phyloP scores from a whole-genome alignment of 306 rosid species.

The Calophaca sinica region DNA sequence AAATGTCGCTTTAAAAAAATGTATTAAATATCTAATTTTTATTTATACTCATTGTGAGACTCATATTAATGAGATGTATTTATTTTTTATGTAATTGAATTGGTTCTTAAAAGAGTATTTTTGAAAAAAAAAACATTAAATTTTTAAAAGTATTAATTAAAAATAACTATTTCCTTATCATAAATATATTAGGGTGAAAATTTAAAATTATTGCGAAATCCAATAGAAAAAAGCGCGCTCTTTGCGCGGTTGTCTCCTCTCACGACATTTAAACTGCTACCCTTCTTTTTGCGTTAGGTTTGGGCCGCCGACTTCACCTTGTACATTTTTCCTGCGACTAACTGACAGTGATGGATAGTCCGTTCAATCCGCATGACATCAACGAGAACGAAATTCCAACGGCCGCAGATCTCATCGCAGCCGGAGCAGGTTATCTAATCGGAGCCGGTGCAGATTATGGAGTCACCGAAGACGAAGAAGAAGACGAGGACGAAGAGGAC shows the following conservation, averaged over 20 bases:
- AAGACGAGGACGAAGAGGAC: constrained; percentile 20
- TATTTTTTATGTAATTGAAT: too few relatives aligned
- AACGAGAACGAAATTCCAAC: not conserved
- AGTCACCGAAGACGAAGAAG: constrained; percentile 33
- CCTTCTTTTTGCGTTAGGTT: not conserved
- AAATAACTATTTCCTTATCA: too few relatives aligned
- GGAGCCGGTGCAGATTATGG: constrained; percentile 21
- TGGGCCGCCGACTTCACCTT: not conserved
- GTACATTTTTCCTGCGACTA: not conserved
- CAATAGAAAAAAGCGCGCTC: not conserved
- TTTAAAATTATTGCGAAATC: too few relatives aligned
- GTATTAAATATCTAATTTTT: too few relatives aligned
- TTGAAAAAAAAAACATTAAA: too few relatives aligned
- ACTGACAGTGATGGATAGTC: not conserved
- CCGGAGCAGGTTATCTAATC: not conserved
- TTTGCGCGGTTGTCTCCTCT: too few relatives aligned
- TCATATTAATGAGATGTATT: too few relatives aligned
- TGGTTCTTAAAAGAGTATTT: too few relatives aligned
- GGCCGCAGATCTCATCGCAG: not conserved
- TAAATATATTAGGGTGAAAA: too few relatives aligned
- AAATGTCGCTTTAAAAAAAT: too few relatives aligned
- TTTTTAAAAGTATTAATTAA: too few relatives aligned
- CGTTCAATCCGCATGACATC: not conserved
- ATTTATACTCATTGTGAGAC: too few relatives aligned
- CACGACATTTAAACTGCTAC: not conserved